Evolutionary conservation across 495 filamentous ascomycete genomes (phyloP).

Genomic region (Chaetomium tenue): DNA sequence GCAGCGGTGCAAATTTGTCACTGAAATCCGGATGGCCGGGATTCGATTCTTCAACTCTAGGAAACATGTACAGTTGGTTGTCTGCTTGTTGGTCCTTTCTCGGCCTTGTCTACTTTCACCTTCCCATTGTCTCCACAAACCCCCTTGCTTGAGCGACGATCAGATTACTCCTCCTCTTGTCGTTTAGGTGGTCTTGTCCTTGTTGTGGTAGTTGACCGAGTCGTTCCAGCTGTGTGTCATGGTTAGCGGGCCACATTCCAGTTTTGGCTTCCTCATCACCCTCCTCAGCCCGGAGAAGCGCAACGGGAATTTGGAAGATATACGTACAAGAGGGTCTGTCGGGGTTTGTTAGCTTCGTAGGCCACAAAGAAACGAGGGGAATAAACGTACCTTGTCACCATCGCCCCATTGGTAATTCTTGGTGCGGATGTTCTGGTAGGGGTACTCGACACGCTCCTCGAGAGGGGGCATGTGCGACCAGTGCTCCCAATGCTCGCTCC

Average conservation of each 20-base stretch:
- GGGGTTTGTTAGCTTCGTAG: not conserved
- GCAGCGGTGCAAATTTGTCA: not conserved
- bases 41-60: slow-evolving; percentile 22
- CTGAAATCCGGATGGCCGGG: not conserved
- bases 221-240: slow-evolving; percentile 77
- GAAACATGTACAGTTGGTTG: slow-evolving; percentile 30
- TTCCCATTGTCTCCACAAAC: not conserved
- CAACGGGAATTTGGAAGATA: not conserved
- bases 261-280: not conserved
- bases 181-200: slow-evolving; percentile 66
- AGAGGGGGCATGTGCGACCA: slow-evolving; percentile 80
- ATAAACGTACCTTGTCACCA: slow-evolving; percentile 84
- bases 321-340: slow-evolving; percentile 49
- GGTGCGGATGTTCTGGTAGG: slow-evolving; percentile 88
- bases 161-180: not conserved
- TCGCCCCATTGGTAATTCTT: slow-evolving; percentile 92
- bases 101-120: slow-evolving; percentile 9
- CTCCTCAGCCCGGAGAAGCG: not conserved
- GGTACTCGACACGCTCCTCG: slow-evolving; percentile 84
- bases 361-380: slow-evolving; percentile 26
- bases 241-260: slow-evolving; percentile 8
- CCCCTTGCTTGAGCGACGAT: not conserved
- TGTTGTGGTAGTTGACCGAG: slow-evolving; percentile 93
- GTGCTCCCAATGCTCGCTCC: slow-evolving; percentile 96
- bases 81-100: slow-evolving; percentile 5